Evolutionary conservation across 805 yeast genomes (phyloP).

Genomic region (Grigorovia jiainica): DNA sequence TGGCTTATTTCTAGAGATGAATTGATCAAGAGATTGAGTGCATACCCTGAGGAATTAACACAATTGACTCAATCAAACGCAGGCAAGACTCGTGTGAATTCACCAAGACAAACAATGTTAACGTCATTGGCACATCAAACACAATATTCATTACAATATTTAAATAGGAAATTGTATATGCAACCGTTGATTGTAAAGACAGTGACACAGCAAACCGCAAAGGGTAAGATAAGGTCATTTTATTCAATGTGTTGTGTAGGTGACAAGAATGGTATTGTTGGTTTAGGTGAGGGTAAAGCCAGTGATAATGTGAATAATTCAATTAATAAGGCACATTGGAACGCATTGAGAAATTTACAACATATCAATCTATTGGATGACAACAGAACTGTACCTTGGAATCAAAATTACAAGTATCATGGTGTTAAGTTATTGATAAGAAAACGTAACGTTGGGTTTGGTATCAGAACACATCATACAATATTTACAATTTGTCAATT

Average conservation of each 20-base stretch:
- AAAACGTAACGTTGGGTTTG: conserved; percentile 89
- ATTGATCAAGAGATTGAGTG: neutral
- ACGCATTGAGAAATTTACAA: conserved; percentile 77
- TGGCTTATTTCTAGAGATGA: neutral
- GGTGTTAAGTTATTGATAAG: conserved; percentile 75
- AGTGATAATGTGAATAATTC: conserved; percentile 69
- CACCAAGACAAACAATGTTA: conserved; percentile 27
- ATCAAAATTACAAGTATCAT: conserved; percentile 73
- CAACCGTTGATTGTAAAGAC: conserved; percentile 65
- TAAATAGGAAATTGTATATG: conserved; percentile 45
- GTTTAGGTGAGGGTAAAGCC: conserved; percentile 91
- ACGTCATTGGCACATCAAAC: conserved; percentile 52
- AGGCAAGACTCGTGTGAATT: neutral
- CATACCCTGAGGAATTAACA: conserved; percentile 6
- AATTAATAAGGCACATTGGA: conserved; percentile 79
- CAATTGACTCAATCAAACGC: too few relatives aligned
- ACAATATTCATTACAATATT: conserved; percentile 54
- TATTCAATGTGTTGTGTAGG: conserved; percentile 87
- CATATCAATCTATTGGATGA: conserved; percentile 62
- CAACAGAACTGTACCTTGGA: conserved; percentile 82
- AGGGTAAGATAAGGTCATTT: conserved; percentile 78
- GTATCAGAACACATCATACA: conserved; percentile 82
- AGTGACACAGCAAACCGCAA: conserved; percentile 84
- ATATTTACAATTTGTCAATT: conserved; percentile 85
- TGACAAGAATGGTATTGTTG: conserved; percentile 86